Evolutionary conservation across 2,329 filamentous ascomycete species (phyloP).

Genomic region (Pseudogymnoascus sp.): DNA sequence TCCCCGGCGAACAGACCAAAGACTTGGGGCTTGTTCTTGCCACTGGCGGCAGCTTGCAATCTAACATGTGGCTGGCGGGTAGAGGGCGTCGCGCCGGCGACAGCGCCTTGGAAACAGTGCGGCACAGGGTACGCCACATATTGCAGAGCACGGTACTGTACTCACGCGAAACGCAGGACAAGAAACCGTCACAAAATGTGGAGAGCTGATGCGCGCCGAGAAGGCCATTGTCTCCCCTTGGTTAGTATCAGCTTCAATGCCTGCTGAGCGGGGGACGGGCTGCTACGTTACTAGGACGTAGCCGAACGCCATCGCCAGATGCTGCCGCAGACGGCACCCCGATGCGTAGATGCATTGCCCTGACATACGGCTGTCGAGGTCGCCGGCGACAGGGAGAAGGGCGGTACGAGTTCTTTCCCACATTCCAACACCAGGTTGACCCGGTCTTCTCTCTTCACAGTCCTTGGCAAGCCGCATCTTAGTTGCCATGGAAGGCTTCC

Average conservation of each 20-base stretch:
- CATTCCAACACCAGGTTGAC: not conserved
- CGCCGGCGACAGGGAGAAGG: not conserved
- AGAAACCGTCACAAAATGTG: not conserved
- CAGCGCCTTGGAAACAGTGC: not conserved
- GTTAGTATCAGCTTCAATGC: not conserved
- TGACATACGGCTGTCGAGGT: not conserved
- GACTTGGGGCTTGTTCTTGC: conserved; percentile 6
- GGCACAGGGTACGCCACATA: not conserved
- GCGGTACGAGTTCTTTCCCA: not conserved
- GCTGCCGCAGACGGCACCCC: not conserved
- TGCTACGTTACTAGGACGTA: not conserved
- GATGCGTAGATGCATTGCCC: conserved; percentile 1
- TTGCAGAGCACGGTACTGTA: not conserved
- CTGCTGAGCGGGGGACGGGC: not conserved
- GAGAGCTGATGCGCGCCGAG: not conserved
- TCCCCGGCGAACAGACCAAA: not conserved
- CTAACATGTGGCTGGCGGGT: not conserved
- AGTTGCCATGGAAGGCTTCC: not conserved
- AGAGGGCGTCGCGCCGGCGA: not conserved
- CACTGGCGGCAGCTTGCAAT: not conserved
- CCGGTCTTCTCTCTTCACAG: not conserved
- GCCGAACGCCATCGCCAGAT: not conserved
- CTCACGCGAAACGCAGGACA: not conserved
- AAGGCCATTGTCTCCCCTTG: not conserved
- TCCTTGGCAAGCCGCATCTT: not conserved